Evolutionary conservation across 495 filamentous ascomycete species (phyloP).

Genomic region (Aspergillus saccharolyticus): DNA sequence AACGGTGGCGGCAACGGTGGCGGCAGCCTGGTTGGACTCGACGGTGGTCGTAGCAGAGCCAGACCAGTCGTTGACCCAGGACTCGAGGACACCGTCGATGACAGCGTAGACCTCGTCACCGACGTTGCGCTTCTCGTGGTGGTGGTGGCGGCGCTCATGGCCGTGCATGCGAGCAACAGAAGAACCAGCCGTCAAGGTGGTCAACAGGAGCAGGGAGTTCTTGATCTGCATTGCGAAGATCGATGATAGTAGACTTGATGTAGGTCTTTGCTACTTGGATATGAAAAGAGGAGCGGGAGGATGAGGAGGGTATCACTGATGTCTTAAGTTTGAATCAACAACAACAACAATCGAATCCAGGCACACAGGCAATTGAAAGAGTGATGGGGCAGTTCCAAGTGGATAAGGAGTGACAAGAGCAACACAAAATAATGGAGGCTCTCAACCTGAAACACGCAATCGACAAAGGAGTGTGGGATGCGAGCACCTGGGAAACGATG

Average conservation of each 20-base stretch:
- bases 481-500: conserved; percentile 6
- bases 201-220: conserved; percentile 35
- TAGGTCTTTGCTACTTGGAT: neutral
- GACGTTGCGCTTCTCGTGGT: conserved; percentile 37
- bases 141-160: conserved; percentile 44
- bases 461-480: conserved; percentile 24
- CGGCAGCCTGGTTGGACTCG: neutral
- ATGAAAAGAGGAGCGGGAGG: neutral
- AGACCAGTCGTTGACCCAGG: conserved; percentile 62
- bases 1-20: conserved; percentile 12
- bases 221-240: conserved; percentile 39
- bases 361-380: conserved; percentile 11
- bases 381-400: conserved; percentile 14
- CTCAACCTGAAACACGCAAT: conserved; percentile 15
- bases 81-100: conserved; percentile 56
- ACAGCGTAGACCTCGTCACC: conserved; percentile 51
- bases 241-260: conserved; percentile 1
- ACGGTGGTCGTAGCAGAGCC: conserved; percentile 28
- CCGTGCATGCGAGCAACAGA: conserved; percentile 41
- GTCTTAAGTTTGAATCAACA: neutral
- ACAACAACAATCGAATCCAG: conserved; percentile 6
- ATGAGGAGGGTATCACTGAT: neutral
- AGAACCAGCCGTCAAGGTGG: conserved; percentile 40
- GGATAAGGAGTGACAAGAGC: conserved; percentile 28
- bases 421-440: conserved; percentile 15